These are phyloP conservation scores for Colletotrichum sp. DNA, from an alignment of 2,329 filamentous ascomycete genomes.

Conservation along the genomic window DNA sequence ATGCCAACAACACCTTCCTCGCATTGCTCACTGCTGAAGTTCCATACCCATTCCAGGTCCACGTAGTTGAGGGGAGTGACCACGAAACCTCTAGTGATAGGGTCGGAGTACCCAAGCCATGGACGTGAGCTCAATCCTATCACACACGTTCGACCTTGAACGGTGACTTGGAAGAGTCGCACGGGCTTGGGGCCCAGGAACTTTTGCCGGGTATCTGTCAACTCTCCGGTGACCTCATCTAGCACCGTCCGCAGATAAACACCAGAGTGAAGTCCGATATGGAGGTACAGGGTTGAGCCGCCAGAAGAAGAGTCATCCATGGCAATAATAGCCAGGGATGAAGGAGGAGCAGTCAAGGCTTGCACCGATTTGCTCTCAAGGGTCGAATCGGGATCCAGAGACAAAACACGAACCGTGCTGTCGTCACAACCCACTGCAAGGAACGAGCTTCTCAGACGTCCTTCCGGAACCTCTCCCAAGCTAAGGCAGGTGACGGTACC, in stretches of 20 bases:
- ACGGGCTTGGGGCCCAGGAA: slow-evolving; percentile 93
- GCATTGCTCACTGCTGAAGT: slow-evolving; percentile 94
- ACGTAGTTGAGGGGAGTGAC: slow-evolving; percentile 91
- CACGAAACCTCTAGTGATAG: slow-evolving; percentile 85
- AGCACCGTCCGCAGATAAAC: slow-evolving; percentile 95
- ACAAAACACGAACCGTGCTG: slow-evolving; percentile 91
- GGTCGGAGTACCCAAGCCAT: slow-evolving; percentile 95
- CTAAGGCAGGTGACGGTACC: slow-evolving; percentile 96
- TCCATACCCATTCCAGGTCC: slow-evolving; percentile 91
- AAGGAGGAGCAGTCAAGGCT: slow-evolving; percentile 88
- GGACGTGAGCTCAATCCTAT: slow-evolving; percentile 89
- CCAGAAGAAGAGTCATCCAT: slow-evolving; percentile 95
- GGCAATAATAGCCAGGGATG: slow-evolving; percentile 86
- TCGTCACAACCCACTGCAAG: slow-evolving; percentile 97
- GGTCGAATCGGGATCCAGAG: slow-evolving; percentile 86
- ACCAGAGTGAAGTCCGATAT: slow-evolving; percentile 94
- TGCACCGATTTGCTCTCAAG: slow-evolving; percentile 95
- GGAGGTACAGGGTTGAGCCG: slow-evolving; percentile 87
- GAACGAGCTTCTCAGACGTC: slow-evolving; percentile 87
- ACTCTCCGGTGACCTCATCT: slow-evolving; percentile 92
- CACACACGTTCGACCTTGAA: slow-evolving; percentile 83
- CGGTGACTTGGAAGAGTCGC: slow-evolving; percentile 88
- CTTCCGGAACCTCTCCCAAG: slow-evolving; percentile 89
- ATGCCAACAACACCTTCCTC: slow-evolving; percentile 94
- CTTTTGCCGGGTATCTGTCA: slow-evolving; percentile 92